A percentile compares a stretch with the other conserved stretches of the same genome.
These are phyloP conservation scores for Coleophoma cylindrospora DNA, from an alignment of 2,329 filamentous ascomycete genomes.

Conservation along the genomic window DNA sequence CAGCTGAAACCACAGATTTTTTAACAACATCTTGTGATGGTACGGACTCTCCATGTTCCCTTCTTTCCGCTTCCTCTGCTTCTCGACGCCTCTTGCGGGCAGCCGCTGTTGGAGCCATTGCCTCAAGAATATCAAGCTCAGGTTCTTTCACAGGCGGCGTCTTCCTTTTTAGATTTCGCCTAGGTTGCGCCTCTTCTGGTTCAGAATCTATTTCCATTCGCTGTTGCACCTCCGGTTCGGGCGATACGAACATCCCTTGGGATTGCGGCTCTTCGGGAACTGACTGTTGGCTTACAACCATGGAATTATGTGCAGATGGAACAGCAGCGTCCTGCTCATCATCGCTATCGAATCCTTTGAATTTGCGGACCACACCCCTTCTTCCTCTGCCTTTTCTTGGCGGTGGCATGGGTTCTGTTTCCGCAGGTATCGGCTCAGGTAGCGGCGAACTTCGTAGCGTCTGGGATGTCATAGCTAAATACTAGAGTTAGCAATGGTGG, in stretches of 20 bases:
- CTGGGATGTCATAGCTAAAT: constrained; percentile 9
- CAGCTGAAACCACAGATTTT: constrained; percentile 3
- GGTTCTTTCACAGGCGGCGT: constrained; percentile 33
- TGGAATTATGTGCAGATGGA: constrained; percentile 27
- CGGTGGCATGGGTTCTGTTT: constrained; percentile 11
- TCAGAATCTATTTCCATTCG: constrained; percentile 13
- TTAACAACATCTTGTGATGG: constrained; percentile 15
- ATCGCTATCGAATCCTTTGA: constrained; percentile 68
- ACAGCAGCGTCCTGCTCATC: constrained; percentile 35
- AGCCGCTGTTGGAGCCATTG: constrained; percentile 70
- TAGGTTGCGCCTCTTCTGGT: constrained; percentile 6
- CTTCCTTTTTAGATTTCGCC: constrained; percentile 34
- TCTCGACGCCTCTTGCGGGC: constrained; percentile 75
- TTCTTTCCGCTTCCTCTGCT: constrained; percentile 47
- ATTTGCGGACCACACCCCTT: constrained; percentile 47
- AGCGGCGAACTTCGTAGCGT: constrained; percentile 7
- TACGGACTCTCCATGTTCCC: constrained; percentile 27
- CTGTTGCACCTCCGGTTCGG: constrained; percentile 27
- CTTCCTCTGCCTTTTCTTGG: constrained; percentile 28
- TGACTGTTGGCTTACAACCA: constrained; percentile 17
- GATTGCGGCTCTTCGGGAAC: constrained; percentile 13
- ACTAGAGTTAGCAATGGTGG: constrained; percentile 2
- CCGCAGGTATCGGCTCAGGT: not conserved
- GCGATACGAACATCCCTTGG: constrained; percentile 51
- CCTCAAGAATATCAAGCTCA: constrained; percentile 55